Base-by-base conservation (phyloP, 2,329 filamentous ascomycete genomes). In the Lachnellula suecica region DNA sequence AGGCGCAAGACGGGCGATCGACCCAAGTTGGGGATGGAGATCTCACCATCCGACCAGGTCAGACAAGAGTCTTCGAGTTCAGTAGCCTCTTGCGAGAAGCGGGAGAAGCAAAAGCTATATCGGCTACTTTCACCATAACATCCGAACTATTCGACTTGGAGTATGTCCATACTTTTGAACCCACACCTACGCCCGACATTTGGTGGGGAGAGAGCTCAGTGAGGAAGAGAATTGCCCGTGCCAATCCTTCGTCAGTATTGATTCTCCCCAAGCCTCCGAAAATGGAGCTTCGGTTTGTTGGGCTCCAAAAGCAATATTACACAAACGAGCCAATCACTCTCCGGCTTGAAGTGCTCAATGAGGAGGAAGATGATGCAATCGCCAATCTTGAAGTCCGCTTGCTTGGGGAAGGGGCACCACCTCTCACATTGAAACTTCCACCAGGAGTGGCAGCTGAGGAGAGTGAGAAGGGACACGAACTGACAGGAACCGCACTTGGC, bases 221-320 rank as follows among this genome's bases (percentile, higher is more conserved):
- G 0, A 76, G 70, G 47, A 77, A 76, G 53, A 74, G 71, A 24
- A 68, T 81, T 19, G 70, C 76, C 24, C 75, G 82, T 8, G 59
- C 70, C 10, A 74, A 79, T 43, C 72, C 80, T 8, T 75, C 81
- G 29, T 73, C 74, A 2, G 81, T 96, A 51, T 85, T 83, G 51
- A 84, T 99, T 22, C 78, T 91, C 49, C 93, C 94, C 1, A 89
- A 95, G 59, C 94, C 93, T 24, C 94, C 94, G 0, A 97, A 97
- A 70, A 84, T 99, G 74, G 85, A 90, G 61, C 82, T 99, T 42
- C 79, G 74, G 23, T 72, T 90, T 9, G 74, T 81, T 2, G 79
- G 83, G 37, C 70, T 86, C 7, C 75, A 79, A 51, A 78, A 83
- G 11, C 85, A 91, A 49, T 95, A 93, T 68, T 97, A 96, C 66